Evolutionary conservation across 2,329 filamentous ascomycete genomes (phyloP), one percentile per base, ranked within the genome.

Genomic region (Aspergillus sp.): DNA sequence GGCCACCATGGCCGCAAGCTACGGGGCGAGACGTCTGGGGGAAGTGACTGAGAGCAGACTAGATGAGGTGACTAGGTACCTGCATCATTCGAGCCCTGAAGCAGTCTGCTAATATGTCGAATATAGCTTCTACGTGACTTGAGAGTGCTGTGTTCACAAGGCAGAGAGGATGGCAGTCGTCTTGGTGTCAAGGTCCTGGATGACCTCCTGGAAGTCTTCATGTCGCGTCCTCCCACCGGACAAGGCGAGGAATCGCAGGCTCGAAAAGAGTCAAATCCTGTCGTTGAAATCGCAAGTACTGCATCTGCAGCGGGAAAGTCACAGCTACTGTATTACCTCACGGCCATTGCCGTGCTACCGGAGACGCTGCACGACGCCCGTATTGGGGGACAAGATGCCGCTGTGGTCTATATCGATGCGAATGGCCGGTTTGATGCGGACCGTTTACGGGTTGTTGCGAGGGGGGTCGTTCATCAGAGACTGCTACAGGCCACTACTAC

Each of bases 291-390:
- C 41, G 70, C 74, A 19, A 78, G 77, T 43, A 63, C 68, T 33
- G 65, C 66, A 8, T 66, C 78, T 3, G 73, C 71, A 28, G 66
- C 72, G 7, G 81, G 80, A 7, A 82, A 81, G 62, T 78, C 80
- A 1, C 74, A 78, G 33, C 58, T 84, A 0, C 65, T 83, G 33
- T 80, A 82, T 62, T 72, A 77, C 49, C 62, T 83, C 36, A 70
- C 71, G 29, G 71, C 74, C 2, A 56, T 71, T 7, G 71, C 75
- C 32, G 66, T 80, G 6, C 67, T 83, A 0, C 78, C 79, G 0
- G 45, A 53, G 7, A 48, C 54, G 4, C 52, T 59, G 44, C 52
- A 61, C 1, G 57, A 60, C 7, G 49, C 63, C 8, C 44, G 53
- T 1, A 54, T 76, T 1, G 59, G 63, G 28, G 78, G 79, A 12